A percentile compares a stretch with the other conserved stretches of the same genome.
phyloP scores from a whole-genome alignment of 345 rosid genomes.

The Salix dunnii region DNA sequence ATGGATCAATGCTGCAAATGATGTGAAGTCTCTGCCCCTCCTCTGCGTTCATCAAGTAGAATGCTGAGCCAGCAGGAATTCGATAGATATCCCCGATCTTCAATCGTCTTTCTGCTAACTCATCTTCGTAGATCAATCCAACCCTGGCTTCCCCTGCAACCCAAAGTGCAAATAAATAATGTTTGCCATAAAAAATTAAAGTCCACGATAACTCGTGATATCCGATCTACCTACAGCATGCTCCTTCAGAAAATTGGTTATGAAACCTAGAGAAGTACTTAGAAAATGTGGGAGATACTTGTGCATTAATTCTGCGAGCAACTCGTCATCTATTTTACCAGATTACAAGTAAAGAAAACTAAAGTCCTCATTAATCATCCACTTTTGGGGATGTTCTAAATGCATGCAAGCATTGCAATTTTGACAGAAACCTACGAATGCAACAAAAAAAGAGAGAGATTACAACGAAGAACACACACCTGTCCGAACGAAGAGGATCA shows the following conservation, averaged over 20 bases:
- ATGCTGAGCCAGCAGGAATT: slow-evolving; percentile 71
- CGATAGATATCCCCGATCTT: slow-evolving; percentile 60
- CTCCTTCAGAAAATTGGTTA: not conserved
- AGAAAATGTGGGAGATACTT: too few relatives aligned
- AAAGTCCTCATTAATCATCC: not conserved
- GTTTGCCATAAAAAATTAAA: not conserved
- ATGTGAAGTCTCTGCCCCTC: slow-evolving; percentile 64
- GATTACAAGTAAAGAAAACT: too few relatives aligned
- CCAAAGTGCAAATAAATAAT: not conserved
- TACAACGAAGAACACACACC: slow-evolving; percentile 26
- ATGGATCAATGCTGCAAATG: slow-evolving; percentile 63
- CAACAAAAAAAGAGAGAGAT: not conserved
- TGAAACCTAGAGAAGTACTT: not conserved
- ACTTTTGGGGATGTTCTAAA: not conserved
- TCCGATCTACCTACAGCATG: too few relatives aligned
- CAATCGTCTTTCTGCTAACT: slow-evolving; percentile 49
- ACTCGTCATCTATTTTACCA: too few relatives aligned
- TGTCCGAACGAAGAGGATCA: slow-evolving; percentile 65
- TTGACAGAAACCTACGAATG: not conserved
- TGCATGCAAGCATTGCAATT: not conserved
- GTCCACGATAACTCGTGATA: too few relatives aligned
- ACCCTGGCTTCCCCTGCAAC: slow-evolving; percentile 75
- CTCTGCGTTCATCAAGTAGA: slow-evolving; percentile 65
- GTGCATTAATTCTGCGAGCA: too few relatives aligned
- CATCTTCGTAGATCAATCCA: slow-evolving; percentile 54